Evolutionary conservation across 768 basidiomycete genomes (phyloP).

Genomic region (Cystofilobasidium macerans): DNA sequence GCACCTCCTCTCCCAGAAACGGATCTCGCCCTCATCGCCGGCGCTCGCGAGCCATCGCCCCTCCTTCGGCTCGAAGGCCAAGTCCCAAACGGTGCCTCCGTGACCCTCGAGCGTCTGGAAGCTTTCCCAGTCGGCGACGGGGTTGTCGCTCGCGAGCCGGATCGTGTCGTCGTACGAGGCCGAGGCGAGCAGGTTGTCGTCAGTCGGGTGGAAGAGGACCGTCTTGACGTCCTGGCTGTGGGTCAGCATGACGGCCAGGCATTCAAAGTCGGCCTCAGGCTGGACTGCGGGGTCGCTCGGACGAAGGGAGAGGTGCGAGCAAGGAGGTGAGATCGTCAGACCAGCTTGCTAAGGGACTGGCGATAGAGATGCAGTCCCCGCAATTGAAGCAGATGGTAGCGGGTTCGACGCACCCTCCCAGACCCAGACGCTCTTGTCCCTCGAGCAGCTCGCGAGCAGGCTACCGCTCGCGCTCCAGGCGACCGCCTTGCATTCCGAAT

Average conservation of each 20-base stretch:
- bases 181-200: constrained; percentile 96
- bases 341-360: no score
- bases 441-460: constrained; percentile 81
- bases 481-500: constrained; percentile 87
- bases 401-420: constrained; percentile 89
- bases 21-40: constrained; percentile 71
- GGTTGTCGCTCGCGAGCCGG: constrained; percentile 85
- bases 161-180: constrained; percentile 95
- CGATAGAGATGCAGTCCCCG: no score
- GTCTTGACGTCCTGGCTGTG: constrained; percentile 93
- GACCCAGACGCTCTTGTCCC: constrained; percentile 97
- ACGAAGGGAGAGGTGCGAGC: no score
- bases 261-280: constrained; percentile 87
- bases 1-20: constrained; percentile 62
- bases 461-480: constrained; percentile 66
- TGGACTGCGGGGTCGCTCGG: constrained; percentile 51
- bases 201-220: constrained; percentile 85
- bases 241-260: constrained; percentile 89
- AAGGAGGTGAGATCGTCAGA: no score
- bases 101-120: constrained; percentile 73
- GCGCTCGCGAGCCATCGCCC: constrained; percentile 74
- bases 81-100: constrained; percentile 78
- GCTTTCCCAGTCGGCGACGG: constrained; percentile 85
- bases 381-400: no score
- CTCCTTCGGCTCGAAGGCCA: constrained; percentile 61